Conservation (phyloP, 1,139 yeast genomes). For the Barnettozyma hawaiiensis region DNA sequence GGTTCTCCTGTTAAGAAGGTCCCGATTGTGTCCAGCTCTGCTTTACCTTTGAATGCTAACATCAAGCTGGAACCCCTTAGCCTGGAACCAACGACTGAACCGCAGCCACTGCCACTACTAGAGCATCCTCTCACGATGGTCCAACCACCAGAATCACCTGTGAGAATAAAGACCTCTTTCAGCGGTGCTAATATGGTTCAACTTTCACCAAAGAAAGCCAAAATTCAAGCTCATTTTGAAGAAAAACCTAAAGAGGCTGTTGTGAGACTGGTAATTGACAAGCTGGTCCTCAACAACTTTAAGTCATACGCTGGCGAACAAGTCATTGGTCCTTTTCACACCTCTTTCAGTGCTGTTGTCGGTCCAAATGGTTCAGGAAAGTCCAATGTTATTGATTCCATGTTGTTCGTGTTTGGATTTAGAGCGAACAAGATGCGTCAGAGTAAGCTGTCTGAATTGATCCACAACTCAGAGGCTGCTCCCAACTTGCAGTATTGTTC, state of each 20-base stretch:
- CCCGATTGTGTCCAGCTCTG: neutral
- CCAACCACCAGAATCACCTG: constrained; percentile 31
- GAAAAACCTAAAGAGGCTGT: constrained; percentile 26
- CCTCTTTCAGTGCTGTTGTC: constrained; percentile 95
- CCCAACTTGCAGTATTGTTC: constrained; percentile 70
- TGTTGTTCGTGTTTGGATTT: constrained; percentile 95
- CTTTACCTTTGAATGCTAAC: constrained; percentile 14
- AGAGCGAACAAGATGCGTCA: constrained; percentile 97
- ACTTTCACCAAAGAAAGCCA: constrained; percentile 34
- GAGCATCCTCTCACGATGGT: neutral
- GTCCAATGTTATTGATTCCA: constrained; percentile 93
- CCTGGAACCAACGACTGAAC: constrained; percentile 17
- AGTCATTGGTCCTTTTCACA: constrained; percentile 88
- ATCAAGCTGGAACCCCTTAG: constrained; percentile 12
- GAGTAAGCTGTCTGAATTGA: constrained; percentile 81
- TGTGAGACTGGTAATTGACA: constrained; percentile 69
- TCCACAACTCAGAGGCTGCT: constrained; percentile 76
- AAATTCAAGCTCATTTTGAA: constrained; percentile 27
- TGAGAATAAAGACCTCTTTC: constrained; percentile 31
- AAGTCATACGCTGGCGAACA: constrained; percentile 97
- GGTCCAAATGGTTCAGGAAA: constrained; percentile 99
- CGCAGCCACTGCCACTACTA: neutral
- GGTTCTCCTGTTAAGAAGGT: constrained; percentile 12
- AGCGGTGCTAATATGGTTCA: constrained; percentile 34
- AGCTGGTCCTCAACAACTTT: constrained; percentile 74